Conservation (phyloP, 1,139 yeast species). For the Groenewaldozyma sp. region DNA sequence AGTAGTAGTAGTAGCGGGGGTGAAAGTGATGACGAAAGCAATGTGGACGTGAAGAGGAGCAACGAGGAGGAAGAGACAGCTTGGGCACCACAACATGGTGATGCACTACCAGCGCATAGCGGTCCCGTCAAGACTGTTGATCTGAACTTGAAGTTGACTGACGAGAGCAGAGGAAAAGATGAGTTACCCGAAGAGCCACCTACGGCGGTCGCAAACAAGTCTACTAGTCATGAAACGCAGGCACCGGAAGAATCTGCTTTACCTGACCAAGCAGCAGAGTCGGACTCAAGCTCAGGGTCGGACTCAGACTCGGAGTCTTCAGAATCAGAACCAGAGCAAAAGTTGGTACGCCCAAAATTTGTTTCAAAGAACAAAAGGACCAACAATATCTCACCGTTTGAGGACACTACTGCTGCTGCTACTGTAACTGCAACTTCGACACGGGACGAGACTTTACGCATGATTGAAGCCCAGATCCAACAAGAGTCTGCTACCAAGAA, state of each 20-base stretch:
- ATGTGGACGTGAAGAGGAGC: background rate
- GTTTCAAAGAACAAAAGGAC: conserved; percentile 18
- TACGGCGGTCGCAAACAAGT: too few relatives aligned
- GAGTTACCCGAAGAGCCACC: too few relatives aligned
- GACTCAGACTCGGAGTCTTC: conserved; percentile 8
- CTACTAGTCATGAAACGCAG: conserved; percentile 1
- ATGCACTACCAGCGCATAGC: conserved; percentile 3
- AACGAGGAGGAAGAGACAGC: background rate
- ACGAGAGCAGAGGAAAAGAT: conserved; percentile 3
- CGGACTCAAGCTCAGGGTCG: conserved; percentile 10
- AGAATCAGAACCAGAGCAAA: conserved; percentile 11
- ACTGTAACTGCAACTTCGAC: background rate
- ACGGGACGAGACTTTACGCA: conserved; percentile 16
- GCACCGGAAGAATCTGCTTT: conserved; percentile 3
- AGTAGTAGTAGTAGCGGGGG: conserved; percentile 5
- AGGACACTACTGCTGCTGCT: conserved; percentile 3
- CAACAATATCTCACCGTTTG: conserved; percentile 5
- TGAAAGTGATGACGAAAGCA: conserved; percentile 7
- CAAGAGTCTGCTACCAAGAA: conserved; percentile 13
- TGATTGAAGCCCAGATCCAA: conserved; percentile 17
- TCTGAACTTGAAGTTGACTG: background rate
- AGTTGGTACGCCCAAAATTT: conserved; percentile 20
- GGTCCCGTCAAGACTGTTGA: background rate
- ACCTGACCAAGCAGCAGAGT: too few relatives aligned
- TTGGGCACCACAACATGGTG: background rate